Base-by-base conservation (phyloP, 331 rosid genomes). In the Malus hybrid region DNA sequence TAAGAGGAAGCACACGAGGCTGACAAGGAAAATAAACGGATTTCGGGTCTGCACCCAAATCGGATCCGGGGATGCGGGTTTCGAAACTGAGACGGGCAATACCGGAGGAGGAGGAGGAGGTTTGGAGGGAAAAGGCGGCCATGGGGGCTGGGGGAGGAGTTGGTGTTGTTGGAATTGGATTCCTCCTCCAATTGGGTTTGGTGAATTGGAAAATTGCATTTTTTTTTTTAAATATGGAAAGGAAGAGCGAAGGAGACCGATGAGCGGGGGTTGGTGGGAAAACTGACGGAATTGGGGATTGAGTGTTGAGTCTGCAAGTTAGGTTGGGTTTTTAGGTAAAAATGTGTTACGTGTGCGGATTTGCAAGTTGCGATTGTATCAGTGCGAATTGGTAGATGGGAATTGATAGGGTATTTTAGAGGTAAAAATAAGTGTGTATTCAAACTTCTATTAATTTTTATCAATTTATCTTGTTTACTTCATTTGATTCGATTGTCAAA, bases 71-170 rank as follows among this genome's bases (percentile, higher is more conserved):
- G 11, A 72, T 42, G 65, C 48, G 82, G 80, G 44, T 44, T 75
- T 75, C 15, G 68, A 60, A 56, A 75, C 61, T 6, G 63, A 72
- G 67, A 29, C 72, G 69, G 60, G 79, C 50, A 46, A 54, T 1
- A 66, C 61, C 11, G 56, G 84, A 67, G 13, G 79, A 76, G 76
- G 10, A 33, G 79, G 13, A 33, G 22, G 74, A 29, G 11, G 52
- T 72, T 24, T 77, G 86, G 2, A 86, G 22, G 33, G 86, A 76
- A 71, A 62, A 65, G 54, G 88, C 85, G 46, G 69, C 90, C 85
- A 80, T 2, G 20, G 16, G 18, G 12, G 10, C 28, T 24, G 52
- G 77, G 8, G 36, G 67, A 22, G 31, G 16, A 14, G 42, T 24
- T 16, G 36, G 10, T 12, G 18, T 16, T 5, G 27, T 36, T 8